Evolutionary conservation across 352 stramenopile genomes (phyloP).

Genomic region (Phytophthora boehmeriae): DNA sequence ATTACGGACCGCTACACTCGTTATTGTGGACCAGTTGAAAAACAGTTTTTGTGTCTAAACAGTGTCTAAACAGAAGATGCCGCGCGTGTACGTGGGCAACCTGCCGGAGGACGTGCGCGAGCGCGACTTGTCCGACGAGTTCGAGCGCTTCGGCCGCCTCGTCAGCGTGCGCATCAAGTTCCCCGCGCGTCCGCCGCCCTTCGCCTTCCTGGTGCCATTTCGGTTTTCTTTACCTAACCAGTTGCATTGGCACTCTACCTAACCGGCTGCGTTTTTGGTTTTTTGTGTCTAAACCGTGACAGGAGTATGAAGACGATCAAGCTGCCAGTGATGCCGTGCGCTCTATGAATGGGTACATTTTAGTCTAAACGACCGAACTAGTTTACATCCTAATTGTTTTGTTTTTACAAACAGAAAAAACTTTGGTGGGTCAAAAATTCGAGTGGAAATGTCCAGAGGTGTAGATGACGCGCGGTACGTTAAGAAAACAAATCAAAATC

Average conservation of each 20-base stretch:
- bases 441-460: conserved; percentile 60
- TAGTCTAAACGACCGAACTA: background rate
- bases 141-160: conserved; percentile 58
- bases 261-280: conserved; percentile 5
- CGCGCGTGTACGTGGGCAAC: conserved; percentile 66
- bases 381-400: conserved; percentile 4
- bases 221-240: background rate
- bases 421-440: conserved; percentile 45
- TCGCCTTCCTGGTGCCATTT: conserved; percentile 66
- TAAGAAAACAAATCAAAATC: too few species aligned
- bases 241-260: background rate
- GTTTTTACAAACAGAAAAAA: conserved; percentile 13
- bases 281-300: background rate
- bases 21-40: too few species aligned
- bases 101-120: conserved; percentile 62
- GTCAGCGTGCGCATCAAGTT: conserved; percentile 59
- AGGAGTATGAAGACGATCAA: conserved; percentile 66
- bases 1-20: too few species aligned
- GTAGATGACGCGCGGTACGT: conserved; percentile 26
- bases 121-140: conserved; percentile 58
- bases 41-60: too few species aligned
- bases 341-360: conserved; percentile 58
- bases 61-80: conserved; percentile 22
- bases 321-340: conserved; percentile 62
- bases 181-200: conserved; percentile 43